A percentile compares a stretch with the other conserved stretches of the same genome.
Conservation (phyloP, 2,329 filamentous ascomycete genomes). For the Neoscytalidium dimidiatum region DNA sequence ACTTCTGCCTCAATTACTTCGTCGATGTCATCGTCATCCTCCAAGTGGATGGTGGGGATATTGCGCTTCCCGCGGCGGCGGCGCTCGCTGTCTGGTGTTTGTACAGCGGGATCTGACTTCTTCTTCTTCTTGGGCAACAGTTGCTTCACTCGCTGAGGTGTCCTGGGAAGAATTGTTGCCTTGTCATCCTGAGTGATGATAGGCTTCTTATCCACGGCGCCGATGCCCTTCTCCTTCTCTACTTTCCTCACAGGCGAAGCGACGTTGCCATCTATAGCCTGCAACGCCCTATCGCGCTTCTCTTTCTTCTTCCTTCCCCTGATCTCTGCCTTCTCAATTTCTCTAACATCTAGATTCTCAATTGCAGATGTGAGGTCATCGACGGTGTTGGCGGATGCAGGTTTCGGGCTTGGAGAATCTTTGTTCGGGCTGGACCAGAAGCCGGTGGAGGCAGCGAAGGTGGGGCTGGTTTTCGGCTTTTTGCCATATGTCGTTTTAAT, state of each 20-base stretch:
- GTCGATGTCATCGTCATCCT: background rate
- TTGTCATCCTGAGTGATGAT: background rate
- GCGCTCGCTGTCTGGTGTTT: background rate
- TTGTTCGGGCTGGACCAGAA: constrained; percentile 12
- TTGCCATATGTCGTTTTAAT: constrained; percentile 13
- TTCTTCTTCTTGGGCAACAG: background rate
- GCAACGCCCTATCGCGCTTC: constrained; percentile 1
- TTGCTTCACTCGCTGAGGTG: background rate
- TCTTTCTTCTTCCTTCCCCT: background rate
- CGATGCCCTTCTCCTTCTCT: background rate
- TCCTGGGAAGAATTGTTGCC: background rate
- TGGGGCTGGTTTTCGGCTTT: background rate
- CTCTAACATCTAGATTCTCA: background rate
- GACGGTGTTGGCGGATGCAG: background rate
- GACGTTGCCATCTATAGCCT: constrained; percentile 1
- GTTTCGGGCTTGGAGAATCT: background rate
- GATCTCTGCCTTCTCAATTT: background rate
- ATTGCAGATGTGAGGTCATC: background rate
- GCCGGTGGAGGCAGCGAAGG: background rate
- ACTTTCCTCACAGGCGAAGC: background rate
- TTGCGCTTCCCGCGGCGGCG: background rate
- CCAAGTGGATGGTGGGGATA: background rate
- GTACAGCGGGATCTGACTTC: background rate
- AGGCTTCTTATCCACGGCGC: no score
- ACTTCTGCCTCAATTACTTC: background rate